Conservation (phyloP, 345 rosid species). For the Draba incana region DNA sequence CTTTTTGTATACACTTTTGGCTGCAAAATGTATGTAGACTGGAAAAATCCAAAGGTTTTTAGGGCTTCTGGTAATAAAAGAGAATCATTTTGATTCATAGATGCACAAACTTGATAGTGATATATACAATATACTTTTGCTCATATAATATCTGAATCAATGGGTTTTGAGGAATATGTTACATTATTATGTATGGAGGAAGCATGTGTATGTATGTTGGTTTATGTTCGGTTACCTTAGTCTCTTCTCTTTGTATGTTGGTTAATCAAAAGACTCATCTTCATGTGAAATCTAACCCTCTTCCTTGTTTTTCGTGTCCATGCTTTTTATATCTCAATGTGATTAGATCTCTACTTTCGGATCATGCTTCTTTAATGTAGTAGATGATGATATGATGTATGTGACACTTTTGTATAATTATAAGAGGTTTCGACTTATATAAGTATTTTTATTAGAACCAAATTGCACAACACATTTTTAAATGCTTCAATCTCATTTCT, state of each 20-base stretch:
- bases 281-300: slow-evolving; percentile 33
- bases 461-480: neutral
- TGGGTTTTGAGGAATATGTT: neutral
- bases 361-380: slow-evolving; percentile 22
- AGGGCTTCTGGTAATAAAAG: slow-evolving; percentile 12
- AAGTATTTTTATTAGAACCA: neutral
- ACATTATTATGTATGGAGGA: neutral
- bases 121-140: neutral
- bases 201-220: slow-evolving; percentile 18
- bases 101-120: slow-evolving; percentile 6
- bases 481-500: neutral
- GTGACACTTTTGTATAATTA: neutral
- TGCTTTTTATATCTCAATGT: slow-evolving; percentile 16
- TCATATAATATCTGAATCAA: slow-evolving; percentile 2
- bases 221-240: slow-evolving; percentile 33
- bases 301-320: slow-evolving; percentile 35
- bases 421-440: neutral
- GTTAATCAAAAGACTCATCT: slow-evolving; percentile 26
- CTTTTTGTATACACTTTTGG: neutral
- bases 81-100: neutral
- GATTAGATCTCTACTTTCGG: slow-evolving; percentile 26
- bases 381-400: slow-evolving; percentile 26
- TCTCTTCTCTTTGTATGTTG: slow-evolving; percentile 30
- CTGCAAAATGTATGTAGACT: neutral
- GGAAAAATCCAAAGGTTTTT: neutral